Conservation (phyloP, 2,329 filamentous ascomycete genomes). For the Colletotrichum godetiae region DNA sequence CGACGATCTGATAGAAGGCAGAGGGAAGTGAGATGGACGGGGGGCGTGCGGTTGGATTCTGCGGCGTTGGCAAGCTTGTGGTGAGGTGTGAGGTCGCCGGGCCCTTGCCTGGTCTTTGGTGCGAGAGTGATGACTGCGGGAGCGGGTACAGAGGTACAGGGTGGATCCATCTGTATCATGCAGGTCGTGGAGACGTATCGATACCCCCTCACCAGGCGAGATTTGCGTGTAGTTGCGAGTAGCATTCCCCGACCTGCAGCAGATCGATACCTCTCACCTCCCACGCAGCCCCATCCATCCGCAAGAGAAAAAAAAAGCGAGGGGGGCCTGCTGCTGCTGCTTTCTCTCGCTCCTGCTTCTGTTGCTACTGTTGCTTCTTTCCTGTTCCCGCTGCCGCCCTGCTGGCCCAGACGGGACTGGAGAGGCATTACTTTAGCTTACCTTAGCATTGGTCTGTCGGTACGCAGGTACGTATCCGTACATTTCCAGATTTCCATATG, state of each 20-base stretch:
- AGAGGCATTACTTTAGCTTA: slow-evolving; percentile 3
- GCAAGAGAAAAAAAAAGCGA: slow-evolving; percentile 8
- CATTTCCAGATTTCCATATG: background rate
- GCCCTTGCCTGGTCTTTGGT: slow-evolving; percentile 22
- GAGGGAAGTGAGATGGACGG: slow-evolving; percentile 29
- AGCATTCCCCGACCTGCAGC: slow-evolving; percentile 22
- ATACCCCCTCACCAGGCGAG: background rate
- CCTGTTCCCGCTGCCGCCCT: slow-evolving; percentile 13
- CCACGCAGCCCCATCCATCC: slow-evolving; percentile 30
- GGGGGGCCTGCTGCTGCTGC: slow-evolving; percentile 5
- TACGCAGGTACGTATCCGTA: slow-evolving; percentile 16
- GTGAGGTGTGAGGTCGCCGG: slow-evolving; percentile 34
- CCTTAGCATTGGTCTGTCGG: slow-evolving; percentile 20
- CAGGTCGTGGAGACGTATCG: slow-evolving; percentile 28
- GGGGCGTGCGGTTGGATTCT: slow-evolving; percentile 34
- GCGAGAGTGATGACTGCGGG: slow-evolving; percentile 34
- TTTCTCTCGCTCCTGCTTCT: slow-evolving; percentile 6
- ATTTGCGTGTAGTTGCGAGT: background rate
- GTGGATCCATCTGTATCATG: slow-evolving; percentile 31
- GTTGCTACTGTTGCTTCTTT: slow-evolving; percentile 6
- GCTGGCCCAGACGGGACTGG: slow-evolving; percentile 21
- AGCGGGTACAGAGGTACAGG: slow-evolving; percentile 31
- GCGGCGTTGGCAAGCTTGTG: slow-evolving; percentile 33
- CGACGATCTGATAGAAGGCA: slow-evolving; percentile 32
- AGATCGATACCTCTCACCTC: slow-evolving; percentile 29